These are phyloP conservation scores for Beauveria sp. DNA, from an alignment of 2,329 filamentous ascomycete species.

Conservation along the genomic window DNA sequence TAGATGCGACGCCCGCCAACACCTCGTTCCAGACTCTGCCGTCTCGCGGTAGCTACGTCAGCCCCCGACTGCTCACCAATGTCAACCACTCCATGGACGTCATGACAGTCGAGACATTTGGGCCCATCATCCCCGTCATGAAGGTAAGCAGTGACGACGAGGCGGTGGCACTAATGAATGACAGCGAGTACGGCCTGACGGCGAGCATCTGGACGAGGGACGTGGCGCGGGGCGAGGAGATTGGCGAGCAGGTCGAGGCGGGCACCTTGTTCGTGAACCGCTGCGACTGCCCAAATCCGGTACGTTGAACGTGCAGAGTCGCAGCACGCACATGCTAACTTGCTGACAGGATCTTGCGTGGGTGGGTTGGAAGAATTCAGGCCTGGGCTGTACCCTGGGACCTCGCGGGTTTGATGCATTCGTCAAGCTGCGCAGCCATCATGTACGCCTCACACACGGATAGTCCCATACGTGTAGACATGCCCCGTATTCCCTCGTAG, in stretches of 20 bases:
- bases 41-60: conserved; percentile 74
- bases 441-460: conserved; percentile 29
- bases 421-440: conserved; percentile 91
- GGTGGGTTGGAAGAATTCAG: conserved; percentile 97
- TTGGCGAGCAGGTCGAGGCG: conserved; percentile 77
- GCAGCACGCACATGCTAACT: not conserved
- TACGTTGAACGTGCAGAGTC: conserved; percentile 41
- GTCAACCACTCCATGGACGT: conserved; percentile 78
- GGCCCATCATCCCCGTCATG: conserved; percentile 88
- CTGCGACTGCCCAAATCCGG: conserved; percentile 84
- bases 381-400: conserved; percentile 86
- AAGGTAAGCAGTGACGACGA: conserved; percentile 75
- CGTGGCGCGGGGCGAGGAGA: conserved; percentile 62
- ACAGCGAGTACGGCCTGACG: conserved; percentile 86
- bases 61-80: conserved; percentile 71
- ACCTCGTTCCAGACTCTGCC: conserved; percentile 65
- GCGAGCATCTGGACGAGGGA: conserved; percentile 98
- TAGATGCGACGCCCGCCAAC: conserved; percentile 76
- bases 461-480: not conserved
- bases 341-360: conserved; percentile 69
- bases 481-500: not conserved
- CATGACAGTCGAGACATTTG: conserved; percentile 94
- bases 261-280: conserved; percentile 95
- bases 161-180: conserved; percentile 82
- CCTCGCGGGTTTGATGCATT: conserved; percentile 92